Evolutionary conservation across 2,329 filamentous ascomycete genomes (phyloP), one percentile per base, ranked within the genome.

Genomic region (Bipolaris victoriae): DNA sequence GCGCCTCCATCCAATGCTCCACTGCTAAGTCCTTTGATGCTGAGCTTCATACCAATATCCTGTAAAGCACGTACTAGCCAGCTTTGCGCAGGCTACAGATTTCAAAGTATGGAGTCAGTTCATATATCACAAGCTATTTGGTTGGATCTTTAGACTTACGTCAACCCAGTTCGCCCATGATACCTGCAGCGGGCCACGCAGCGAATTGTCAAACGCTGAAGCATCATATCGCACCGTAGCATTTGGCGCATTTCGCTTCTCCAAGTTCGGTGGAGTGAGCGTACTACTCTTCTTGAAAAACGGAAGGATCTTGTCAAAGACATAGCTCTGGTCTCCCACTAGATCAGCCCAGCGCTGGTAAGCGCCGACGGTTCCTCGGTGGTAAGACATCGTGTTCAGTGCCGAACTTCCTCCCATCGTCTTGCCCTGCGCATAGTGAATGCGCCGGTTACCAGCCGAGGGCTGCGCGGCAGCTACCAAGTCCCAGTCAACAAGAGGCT

Each of bases 341-440:
- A 58, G 7, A 31, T 75, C 62, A 0, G 71, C 74, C 75, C 73
- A 77, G 7, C 56, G 57, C 43, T 70, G 52, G 18, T 70, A 70
- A 1, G 68, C 57, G 18, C 64, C 64, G 20, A 24, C 39, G 3
- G 65, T 69, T 2, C 55, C 64, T 5, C 70, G 63, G 43, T 74
- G 70, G 15, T 71, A 71, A 2, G 62, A 52, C 62, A 72, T 65
- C 16, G 60, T 62, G 36, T 73, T 72, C 2, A 65, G 54, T 1
- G 67, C 68, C 13, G 68, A 71, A 16, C 65, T 66, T 7, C 71
- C 71, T 26, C 73, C 72, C 3, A 76, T 55, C 2, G 67, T 69
- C 44, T 75, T 72, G 13, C 72, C 73, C 41, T 68, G 66, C 7
- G 70, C 70, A 55, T 75, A 75, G 48, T 72, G 71, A 9, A 74